Evolutionary conservation across 257 asterid genomes (phyloP).

Genomic region (Lavandula angustifolia): DNA sequence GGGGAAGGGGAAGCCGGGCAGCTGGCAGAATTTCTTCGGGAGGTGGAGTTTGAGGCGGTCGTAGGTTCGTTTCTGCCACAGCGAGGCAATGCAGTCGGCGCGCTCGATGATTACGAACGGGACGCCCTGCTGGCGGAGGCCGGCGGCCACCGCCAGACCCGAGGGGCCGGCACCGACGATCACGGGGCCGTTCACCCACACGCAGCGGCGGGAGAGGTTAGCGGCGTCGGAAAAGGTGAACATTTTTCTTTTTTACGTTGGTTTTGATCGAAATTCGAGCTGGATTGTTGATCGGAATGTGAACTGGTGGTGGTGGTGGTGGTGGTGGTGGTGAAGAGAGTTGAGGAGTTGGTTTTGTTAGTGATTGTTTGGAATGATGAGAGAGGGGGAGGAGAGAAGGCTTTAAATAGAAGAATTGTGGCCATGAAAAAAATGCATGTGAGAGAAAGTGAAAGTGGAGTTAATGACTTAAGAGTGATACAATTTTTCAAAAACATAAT

Average conservation of each 20-base stretch:
- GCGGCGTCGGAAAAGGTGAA: constrained; percentile 37
- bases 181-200: constrained; percentile 69
- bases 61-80: constrained; percentile 79
- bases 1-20: constrained; percentile 63
- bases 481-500: constrained; percentile 50
- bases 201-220: constrained; percentile 39
- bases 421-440: constrained; percentile 41
- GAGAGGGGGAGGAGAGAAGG: constrained; percentile 4
- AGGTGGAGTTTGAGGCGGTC: constrained; percentile 85
- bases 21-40: constrained; percentile 72
- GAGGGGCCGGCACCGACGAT: constrained; percentile 80
- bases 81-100: constrained; percentile 79
- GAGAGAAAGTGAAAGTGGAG: constrained; percentile 40
- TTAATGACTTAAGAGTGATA: constrained; percentile 39
- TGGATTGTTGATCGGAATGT: no score
- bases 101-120: constrained; percentile 72
- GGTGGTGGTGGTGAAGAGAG: background rate
- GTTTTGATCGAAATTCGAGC: background rate
- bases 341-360: background rate
- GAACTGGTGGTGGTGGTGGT: no score
- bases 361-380: constrained; percentile 25
- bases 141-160: constrained; percentile 85
- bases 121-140: constrained; percentile 61
- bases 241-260: constrained; percentile 31
- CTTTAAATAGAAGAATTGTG: constrained; percentile 41